Evolutionary conservation across 257 asterid genomes (phyloP), one percentile per base, ranked within the genome.

Genomic region (Plectranthus barbatus): DNA sequence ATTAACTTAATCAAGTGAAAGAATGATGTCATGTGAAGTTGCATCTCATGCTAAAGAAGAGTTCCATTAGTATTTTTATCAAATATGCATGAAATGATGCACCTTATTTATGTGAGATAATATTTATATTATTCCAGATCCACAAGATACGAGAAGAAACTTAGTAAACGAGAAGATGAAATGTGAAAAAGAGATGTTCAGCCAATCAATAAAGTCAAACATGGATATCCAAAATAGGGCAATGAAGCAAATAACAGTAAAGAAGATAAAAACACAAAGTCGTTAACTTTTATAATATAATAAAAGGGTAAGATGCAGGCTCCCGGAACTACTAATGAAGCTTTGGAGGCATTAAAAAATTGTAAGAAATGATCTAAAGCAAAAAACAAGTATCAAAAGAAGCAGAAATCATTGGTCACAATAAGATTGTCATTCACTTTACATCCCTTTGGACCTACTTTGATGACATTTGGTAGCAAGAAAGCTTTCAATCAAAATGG

Each of bases 401-500:
- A 79, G 84, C 60, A 76, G 69, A 83, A 76, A 77, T 77, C 80
- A 81, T 79, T 77, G 75, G 74, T 67, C 69, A 72, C 70, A 60
- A 74, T 13, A 49, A 67, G 59, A 63, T 64, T 47, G 78, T 11
- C 61, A 73, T 65, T 37, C 74, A 74, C 79, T 77, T 64, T 79
- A 67, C 70, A 69, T 68, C 58, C 42, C 68, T 64, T 62, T 56
- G 69, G 57, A 53, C 40, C 71, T 66, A 73, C 77, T 81, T 82
- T 71, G 62, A 62, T 65, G 64, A 54, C 71, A 45, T 56, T 53
- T 44, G 33, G 75, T 68, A 55, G 78, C 70, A 74, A 66, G 77
- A 84, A 81, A 85, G 74, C 74, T 74, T 76, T 67, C 79, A 80
- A 80, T 70, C 76, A 77, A n/a, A n/a, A 81, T 55, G 76, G 85